Percentiles rank a stretch among this genome's conserved stretches.
Conservation (phyloP, 805 yeast genomes). For the Saccharomycodes ludwigii region DNA sequence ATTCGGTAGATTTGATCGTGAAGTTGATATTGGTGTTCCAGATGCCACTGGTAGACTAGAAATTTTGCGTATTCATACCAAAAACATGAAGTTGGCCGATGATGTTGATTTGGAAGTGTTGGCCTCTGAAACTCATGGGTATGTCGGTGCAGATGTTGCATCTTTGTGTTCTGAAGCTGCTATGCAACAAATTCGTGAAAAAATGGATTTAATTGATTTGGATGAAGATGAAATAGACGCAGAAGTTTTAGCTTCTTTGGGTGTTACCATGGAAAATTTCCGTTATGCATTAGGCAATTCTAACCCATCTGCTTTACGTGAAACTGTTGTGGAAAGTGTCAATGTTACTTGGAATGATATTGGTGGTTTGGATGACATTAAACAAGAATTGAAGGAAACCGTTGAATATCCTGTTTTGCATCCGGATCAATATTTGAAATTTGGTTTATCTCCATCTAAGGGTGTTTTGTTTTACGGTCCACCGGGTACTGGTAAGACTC, state of each 20-base stretch:
- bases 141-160: slow-evolving; percentile 98
- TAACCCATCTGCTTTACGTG: slow-evolving; percentile 98
- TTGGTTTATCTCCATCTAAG: slow-evolving; percentile 94
- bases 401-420: slow-evolving; percentile 98
- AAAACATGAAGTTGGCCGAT: slow-evolving; percentile 92
- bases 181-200: slow-evolving; percentile 99
- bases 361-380: slow-evolving; percentile 95
- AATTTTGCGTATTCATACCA: slow-evolving; percentile 92
- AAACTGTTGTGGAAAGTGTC: slow-evolving; percentile 97
- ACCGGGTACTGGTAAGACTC: slow-evolving; percentile 99
- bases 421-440: slow-evolving; percentile 97
- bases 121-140: slow-evolving; percentile 97
- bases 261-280: slow-evolving; percentile 98
- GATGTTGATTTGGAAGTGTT: slow-evolving; percentile 93
- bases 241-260: slow-evolving; percentile 87
- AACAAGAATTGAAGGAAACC: slow-evolving; percentile 94
- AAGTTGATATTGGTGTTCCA: slow-evolving; percentile 87
- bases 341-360: slow-evolving; percentile 99
- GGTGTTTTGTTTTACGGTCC: slow-evolving; percentile 99
- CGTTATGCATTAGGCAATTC: slow-evolving; percentile 95
- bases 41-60: slow-evolving; percentile 98
- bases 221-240: slow-evolving; percentile 97
- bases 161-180: slow-evolving; percentile 99
- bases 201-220: slow-evolving; percentile 94
- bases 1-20: slow-evolving; percentile 86